phyloP scores from a whole-genome alignment of 495 filamentous ascomycete genomes.

The Trichoderma reesei region DNA sequence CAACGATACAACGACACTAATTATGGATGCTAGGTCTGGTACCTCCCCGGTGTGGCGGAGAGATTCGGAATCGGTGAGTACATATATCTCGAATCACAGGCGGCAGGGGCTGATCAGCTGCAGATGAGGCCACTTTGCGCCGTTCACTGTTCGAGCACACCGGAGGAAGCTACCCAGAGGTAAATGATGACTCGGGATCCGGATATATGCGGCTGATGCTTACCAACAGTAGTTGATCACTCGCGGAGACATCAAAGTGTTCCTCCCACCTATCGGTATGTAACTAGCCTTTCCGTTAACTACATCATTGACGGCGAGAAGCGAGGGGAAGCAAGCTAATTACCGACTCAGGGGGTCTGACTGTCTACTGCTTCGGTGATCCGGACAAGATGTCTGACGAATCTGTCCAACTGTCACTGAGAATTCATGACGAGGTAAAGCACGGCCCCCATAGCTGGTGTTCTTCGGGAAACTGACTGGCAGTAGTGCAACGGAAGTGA shows the following conservation, averaged over 20 bases:
- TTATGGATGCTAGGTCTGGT: slow-evolving; percentile 56
- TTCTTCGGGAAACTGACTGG: slow-evolving; percentile 17
- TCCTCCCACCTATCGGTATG: slow-evolving; percentile 79
- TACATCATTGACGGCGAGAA: not conserved
- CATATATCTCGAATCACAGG: not conserved
- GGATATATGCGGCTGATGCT: slow-evolving; percentile 6
- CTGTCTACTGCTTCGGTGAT: slow-evolving; percentile 95
- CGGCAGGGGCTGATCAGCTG: slow-evolving; percentile 11
- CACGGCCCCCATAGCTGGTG: not conserved
- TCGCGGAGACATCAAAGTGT: slow-evolving; percentile 85
- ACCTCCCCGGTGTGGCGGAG: slow-evolving; percentile 88
- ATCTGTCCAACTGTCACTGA: slow-evolving; percentile 72
- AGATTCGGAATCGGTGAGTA: slow-evolving; percentile 75
- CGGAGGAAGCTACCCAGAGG: slow-evolving; percentile 81
- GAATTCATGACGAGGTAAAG: slow-evolving; percentile 79
- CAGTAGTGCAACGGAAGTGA: slow-evolving; percentile 82
- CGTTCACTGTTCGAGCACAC: slow-evolving; percentile 90
- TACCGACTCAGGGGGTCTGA: slow-evolving; percentile 62
- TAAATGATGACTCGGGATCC: slow-evolving; percentile 16
- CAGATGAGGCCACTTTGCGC: slow-evolving; percentile 78
- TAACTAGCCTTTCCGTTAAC: not conserved
- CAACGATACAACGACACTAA: not conserved
- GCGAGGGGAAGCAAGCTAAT: not conserved
- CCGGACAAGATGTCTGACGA: slow-evolving; percentile 86
- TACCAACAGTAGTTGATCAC: slow-evolving; percentile 57